These are phyloP conservation scores for Paramecium biaurelia DNA, from an alignment of 73 alveolate genomes.

Conservation along the genomic window DNA sequence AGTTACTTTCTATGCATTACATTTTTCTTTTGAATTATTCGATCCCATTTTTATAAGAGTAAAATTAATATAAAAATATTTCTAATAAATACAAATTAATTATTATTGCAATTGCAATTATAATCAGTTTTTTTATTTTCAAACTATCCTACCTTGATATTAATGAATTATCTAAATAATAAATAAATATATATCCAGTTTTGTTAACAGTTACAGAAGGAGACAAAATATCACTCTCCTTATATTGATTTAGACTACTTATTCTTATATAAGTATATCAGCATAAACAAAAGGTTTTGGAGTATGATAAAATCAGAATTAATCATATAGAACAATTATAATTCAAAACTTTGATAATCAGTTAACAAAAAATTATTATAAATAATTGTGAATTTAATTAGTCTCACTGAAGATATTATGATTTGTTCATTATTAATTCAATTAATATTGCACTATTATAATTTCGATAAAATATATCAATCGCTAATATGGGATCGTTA, in stretches of 20 bases:
- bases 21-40: background rate
- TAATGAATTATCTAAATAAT: too few relatives aligned
- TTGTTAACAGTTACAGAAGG: too few relatives aligned
- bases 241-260: too few relatives aligned
- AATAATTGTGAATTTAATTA: background rate
- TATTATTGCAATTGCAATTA: background rate
- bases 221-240: too few relatives aligned
- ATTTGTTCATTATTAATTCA: background rate
- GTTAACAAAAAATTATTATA: background rate
- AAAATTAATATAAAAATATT: background rate
- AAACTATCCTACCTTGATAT: background rate
- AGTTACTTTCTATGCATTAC: background rate
- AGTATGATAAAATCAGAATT: background rate
- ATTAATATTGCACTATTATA: background rate
- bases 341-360: background rate
- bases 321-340: background rate
- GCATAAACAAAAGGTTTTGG: too few relatives aligned
- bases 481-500: background rate
- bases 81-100: background rate
- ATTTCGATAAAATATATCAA: background rate
- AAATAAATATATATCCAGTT: too few relatives aligned
- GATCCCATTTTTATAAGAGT: background rate
- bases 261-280: too few relatives aligned
- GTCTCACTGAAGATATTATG: background rate
- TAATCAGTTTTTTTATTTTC: background rate